Percentiles rank a stretch among this genome's conserved stretches.
Evolutionary conservation across 495 filamentous ascomycete species (phyloP).

Genomic region (Talaromyces adpressus): DNA sequence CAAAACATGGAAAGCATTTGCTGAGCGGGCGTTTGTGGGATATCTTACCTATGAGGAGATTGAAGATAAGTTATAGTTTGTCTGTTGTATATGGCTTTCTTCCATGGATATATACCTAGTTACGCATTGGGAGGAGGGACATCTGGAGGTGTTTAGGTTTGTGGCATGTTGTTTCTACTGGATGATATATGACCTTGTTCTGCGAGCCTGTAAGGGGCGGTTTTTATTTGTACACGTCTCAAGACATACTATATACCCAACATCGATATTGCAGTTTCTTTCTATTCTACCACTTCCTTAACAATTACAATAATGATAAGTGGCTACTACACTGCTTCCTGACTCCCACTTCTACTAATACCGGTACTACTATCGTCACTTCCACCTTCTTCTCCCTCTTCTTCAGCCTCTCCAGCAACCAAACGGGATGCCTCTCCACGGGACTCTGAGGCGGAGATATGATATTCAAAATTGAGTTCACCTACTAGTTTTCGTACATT

Average conservation of each 20-base stretch:
- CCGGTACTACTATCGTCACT: neutral
- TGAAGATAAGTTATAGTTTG: conserved; percentile 19
- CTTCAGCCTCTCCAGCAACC: neutral
- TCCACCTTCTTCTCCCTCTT: neutral
- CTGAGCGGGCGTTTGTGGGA: conserved; percentile 73
- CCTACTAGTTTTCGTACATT: conserved; percentile 61
- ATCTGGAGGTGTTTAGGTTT: neutral
- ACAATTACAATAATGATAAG: conserved; percentile 17
- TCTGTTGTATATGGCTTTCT: neutral
- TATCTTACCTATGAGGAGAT: conserved; percentile 57
- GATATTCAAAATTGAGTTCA: conserved; percentile 65
- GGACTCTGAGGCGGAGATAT: conserved; percentile 5
- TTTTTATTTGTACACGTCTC: neutral
- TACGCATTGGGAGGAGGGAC: neutral
- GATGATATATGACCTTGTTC: neutral
- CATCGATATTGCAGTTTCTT: neutral
- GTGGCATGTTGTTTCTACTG: neutral
- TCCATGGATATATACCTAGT: neutral
- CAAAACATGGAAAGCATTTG: conserved; percentile 64
- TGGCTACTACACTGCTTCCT: conserved; percentile 31
- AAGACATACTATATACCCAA: neutral
- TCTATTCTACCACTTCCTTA: neutral
- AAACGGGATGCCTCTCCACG: neutral
- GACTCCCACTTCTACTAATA: neutral
- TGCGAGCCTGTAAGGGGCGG: neutral